Evolutionary conservation across 805 yeast species (phyloP).

Genomic region (Debaryomyces tyrocola): DNA sequence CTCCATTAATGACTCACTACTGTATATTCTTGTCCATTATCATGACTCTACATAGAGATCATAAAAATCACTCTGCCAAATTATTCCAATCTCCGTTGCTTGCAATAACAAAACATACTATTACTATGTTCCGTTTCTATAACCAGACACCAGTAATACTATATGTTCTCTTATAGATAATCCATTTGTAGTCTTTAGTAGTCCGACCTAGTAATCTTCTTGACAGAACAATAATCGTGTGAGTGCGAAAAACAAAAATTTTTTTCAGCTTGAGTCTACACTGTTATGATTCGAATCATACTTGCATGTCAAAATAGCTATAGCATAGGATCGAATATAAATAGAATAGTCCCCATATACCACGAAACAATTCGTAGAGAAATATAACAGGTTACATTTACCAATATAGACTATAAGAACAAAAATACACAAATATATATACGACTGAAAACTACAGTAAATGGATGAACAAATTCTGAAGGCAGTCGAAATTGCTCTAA

Average conservation of each 20-base stretch:
- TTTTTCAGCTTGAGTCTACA: background rate
- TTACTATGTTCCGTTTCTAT: no score
- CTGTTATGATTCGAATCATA: no score
- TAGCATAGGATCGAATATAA: background rate
- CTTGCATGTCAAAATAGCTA: background rate
- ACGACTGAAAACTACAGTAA: slow-evolving; percentile 2
- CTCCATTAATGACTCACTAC: no score
- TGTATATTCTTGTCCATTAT: no score
- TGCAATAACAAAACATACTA: no score
- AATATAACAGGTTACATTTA: background rate
- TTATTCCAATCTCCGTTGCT: no score
- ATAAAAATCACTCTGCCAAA: no score
- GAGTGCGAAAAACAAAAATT: slow-evolving; percentile 5
- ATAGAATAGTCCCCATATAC: no score
- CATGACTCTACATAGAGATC: no score
- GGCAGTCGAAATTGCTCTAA: slow-evolving; percentile 82
- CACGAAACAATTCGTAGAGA: no score
- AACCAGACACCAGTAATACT: no score
- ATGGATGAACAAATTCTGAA: slow-evolving; percentile 72
- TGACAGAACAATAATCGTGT: slow-evolving; percentile 4
- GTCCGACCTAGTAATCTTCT: background rate
- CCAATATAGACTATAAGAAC: background rate
- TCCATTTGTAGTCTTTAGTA: background rate
- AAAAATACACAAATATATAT: background rate
- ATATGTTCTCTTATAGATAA: background rate